phyloP scores from a whole-genome alignment of 2,329 filamentous ascomycete genomes.

The Fusarium luffae region DNA sequence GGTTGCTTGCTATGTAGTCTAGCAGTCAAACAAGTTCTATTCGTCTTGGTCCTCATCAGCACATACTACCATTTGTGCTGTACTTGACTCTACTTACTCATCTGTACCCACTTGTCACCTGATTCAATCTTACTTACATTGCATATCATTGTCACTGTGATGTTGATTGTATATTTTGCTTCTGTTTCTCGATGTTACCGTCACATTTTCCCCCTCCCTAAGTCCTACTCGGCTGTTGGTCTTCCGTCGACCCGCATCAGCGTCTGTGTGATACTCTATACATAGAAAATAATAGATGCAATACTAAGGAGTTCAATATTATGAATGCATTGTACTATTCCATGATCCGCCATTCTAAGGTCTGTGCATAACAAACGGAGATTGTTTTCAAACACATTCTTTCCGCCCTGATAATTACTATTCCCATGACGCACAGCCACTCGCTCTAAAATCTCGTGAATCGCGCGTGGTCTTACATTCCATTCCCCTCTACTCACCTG shows the following conservation, averaged over 20 bases:
- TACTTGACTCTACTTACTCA: background rate
- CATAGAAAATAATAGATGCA: constrained; percentile 32
- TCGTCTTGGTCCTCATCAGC: background rate
- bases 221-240: constrained; percentile 2
- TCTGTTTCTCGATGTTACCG: constrained; percentile 27
- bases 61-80: background rate
- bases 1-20: background rate
- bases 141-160: constrained; percentile 15
- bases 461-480: background rate
- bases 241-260: constrained; percentile 21
- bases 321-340: constrained; percentile 2
- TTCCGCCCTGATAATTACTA: background rate
- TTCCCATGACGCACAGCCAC: constrained; percentile 7
- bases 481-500: constrained; percentile 36
- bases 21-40: background rate
- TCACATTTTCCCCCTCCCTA: constrained; percentile 25
- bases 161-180: constrained; percentile 14
- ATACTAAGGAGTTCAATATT: background rate
- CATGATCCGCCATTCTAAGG: background rate
- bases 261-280: constrained; percentile 33
- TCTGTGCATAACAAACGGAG: constrained; percentile 20
- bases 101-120: background rate
- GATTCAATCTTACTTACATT: constrained; percentile 12
- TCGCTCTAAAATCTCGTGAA: background rate
- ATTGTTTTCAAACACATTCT: constrained; percentile 14